Percentiles rank a stretch among this genome's conserved stretches.
Evolutionary conservation across 495 filamentous ascomycete genomes (phyloP).

Genomic region (Hypoxylon subgilvum): DNA sequence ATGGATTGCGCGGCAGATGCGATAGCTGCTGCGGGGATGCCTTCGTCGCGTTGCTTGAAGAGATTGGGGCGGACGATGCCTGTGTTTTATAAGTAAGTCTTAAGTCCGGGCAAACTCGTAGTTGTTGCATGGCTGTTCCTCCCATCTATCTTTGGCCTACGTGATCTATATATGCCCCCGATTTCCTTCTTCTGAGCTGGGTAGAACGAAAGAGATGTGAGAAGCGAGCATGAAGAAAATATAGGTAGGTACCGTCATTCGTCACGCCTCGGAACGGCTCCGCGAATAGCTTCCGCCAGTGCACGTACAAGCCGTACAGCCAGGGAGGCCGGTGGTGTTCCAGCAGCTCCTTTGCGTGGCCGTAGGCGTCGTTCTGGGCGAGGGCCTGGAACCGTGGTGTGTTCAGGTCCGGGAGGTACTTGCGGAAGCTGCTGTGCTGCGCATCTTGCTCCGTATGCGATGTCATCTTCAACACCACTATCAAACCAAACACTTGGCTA

Average conservation of each 20-base stretch:
- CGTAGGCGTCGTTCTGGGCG: constrained; percentile 66
- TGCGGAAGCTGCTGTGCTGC: constrained; percentile 53
- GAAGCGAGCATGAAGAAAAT: too few relatives aligned
- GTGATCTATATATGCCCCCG: neutral
- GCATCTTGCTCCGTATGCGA: constrained; percentile 18
- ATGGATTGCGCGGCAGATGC: constrained; percentile 55
- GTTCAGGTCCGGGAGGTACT: constrained; percentile 66
- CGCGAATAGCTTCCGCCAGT: constrained; percentile 68
- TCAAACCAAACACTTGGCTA: too few relatives aligned
- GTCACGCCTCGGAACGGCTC: constrained; percentile 77
- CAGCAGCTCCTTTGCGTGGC: constrained; percentile 68
- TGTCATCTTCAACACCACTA: constrained; percentile 29
- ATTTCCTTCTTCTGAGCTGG: constrained; percentile 5
- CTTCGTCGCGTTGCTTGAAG: constrained; percentile 67
- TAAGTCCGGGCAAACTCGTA: too few relatives aligned
- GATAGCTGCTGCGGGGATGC: constrained; percentile 62
- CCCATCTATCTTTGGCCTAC: neutral
- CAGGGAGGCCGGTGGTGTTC: constrained; percentile 66
- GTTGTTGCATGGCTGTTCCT: too few relatives aligned
- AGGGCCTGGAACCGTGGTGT: constrained; percentile 66
- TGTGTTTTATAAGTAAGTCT: constrained; percentile 25
- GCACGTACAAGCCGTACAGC: constrained; percentile 68
- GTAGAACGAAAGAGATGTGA: constrained; percentile 3
- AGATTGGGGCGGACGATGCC: constrained; percentile 61
- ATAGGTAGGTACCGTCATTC: constrained; percentile 62